Conservation (phyloP, 805 yeast species). For the Lipomyces sp. region DNA sequence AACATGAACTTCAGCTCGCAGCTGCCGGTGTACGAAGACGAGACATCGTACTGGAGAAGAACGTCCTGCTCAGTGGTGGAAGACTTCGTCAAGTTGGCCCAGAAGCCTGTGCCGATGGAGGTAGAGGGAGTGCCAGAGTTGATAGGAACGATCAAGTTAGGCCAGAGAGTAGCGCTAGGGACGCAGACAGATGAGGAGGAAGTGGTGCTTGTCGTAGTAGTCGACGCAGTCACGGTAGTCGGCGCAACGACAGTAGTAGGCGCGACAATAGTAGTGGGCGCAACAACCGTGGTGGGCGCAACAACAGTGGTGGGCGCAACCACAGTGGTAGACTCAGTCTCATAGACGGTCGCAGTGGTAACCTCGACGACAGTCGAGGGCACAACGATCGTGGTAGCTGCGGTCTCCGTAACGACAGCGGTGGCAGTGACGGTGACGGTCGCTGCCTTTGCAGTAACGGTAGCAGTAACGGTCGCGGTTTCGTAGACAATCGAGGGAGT, state of each 20-base stretch:
- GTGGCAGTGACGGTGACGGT: constrained; percentile 16
- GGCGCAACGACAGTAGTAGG: constrained; percentile 17
- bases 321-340: constrained; percentile 7
- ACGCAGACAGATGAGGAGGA: constrained; percentile 21
- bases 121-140: constrained; percentile 25
- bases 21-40: constrained; percentile 19
- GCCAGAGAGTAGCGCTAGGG: constrained; percentile 23
- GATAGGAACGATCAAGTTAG: constrained; percentile 28
- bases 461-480: constrained; percentile 19
- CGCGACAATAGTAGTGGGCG: constrained; percentile 20
- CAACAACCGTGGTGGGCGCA: constrained; percentile 11
- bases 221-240: constrained; percentile 13
- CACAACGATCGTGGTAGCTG: constrained; percentile 12
- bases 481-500: constrained; percentile 16
- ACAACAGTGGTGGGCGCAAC: constrained; percentile 12
- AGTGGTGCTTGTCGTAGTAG: constrained; percentile 12
- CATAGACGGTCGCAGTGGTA: constrained; percentile 1
- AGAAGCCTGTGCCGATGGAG: constrained; percentile 26
- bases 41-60: constrained; percentile 23
- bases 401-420: constrained; percentile 10
- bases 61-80: constrained; percentile 25
- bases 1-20: constrained; percentile 27
- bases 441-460: constrained; percentile 5
- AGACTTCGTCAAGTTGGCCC: constrained; percentile 29
- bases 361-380: constrained; percentile 7